Percentiles rank a stretch among this genome's conserved stretches.
Evolutionary conservation across 352 stramenopile genomes (phyloP).

Genomic region (Globisporangium okanoganense): DNA sequence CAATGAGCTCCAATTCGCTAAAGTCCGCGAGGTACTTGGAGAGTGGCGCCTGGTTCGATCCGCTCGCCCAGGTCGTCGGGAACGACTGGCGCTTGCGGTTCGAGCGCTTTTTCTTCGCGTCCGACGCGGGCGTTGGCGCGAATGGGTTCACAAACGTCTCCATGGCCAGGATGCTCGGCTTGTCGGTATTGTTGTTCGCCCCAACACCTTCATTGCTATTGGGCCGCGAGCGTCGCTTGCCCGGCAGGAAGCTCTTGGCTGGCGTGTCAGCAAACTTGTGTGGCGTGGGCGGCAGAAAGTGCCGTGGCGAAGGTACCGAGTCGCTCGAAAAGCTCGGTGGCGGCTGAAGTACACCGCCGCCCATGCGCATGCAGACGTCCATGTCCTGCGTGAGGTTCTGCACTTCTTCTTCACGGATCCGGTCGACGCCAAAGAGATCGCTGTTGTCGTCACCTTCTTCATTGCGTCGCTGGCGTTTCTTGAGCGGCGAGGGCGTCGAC

Average conservation of each 20-base stretch:
- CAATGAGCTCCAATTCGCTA: conserved; percentile 68
- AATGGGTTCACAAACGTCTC: conserved; percentile 74
- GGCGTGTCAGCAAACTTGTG: conserved; percentile 18
- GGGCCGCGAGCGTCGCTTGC: conserved; percentile 24
- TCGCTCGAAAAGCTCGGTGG: conserved; percentile 54
- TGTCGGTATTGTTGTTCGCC: conserved; percentile 3
- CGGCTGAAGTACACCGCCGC: conserved; percentile 21
- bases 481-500: conserved; percentile 76
- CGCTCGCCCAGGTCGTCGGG: conserved; percentile 34
- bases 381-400: conserved; percentile 73
- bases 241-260: conserved; percentile 19
- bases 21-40: conserved; percentile 82
- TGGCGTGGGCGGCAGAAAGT: conserved; percentile 34
- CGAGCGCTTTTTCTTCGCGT: conserved; percentile 57
- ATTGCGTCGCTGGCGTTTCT: conserved; percentile 59
- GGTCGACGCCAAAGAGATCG: conserved; percentile 17
- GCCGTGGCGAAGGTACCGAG: conserved; percentile 34
- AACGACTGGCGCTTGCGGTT: conserved; percentile 70
- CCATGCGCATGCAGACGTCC: conserved; percentile 32
- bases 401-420: conserved; percentile 57
- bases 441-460: conserved; percentile 8
- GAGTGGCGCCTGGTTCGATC: conserved; percentile 29
- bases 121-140: conserved; percentile 42
- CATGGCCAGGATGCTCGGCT: conserved; percentile 17
- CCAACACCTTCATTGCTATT: conserved; percentile 10